Percentiles rank a stretch among this genome's conserved stretches.
Conservation (phyloP, 495 filamentous ascomycete species). For the Astrocystis sublimbata region DNA sequence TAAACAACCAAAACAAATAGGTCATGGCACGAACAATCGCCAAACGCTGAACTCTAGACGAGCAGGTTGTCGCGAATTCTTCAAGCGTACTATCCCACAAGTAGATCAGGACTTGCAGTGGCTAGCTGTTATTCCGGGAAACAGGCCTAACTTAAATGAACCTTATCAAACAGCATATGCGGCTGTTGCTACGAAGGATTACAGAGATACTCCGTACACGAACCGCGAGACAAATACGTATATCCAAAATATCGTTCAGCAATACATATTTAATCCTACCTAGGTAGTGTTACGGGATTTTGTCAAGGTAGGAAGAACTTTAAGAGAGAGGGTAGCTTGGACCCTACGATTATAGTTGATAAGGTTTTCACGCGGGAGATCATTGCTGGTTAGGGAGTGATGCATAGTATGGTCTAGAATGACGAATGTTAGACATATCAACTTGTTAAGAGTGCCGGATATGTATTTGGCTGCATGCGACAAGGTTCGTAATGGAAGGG, state of each 20-base stretch:
- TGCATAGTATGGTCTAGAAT: too few relatives aligned
- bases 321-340: too few relatives aligned
- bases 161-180: neutral
- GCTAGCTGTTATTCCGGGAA: neutral
- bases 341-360: too few relatives aligned
- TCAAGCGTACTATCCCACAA: neutral
- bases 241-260: neutral
- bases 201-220: neutral
- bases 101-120: neutral
- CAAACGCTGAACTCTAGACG: neutral
- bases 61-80: neutral
- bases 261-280: neutral
- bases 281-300: too few relatives aligned
- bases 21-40: neutral
- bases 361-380: too few relatives aligned
- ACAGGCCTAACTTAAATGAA: neutral
- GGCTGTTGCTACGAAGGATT: neutral
- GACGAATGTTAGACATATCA: too few relatives aligned
- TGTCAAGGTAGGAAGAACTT: too few relatives aligned
- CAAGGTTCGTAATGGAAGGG: too few relatives aligned
- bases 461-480: too few relatives aligned
- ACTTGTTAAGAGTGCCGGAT: too few relatives aligned
- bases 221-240: neutral
- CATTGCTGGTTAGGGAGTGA: too few relatives aligned
- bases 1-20: neutral